Evolutionary conservation across 441 rosid genomes (phyloP).

Genomic region (Isatis lusitanica): DNA sequence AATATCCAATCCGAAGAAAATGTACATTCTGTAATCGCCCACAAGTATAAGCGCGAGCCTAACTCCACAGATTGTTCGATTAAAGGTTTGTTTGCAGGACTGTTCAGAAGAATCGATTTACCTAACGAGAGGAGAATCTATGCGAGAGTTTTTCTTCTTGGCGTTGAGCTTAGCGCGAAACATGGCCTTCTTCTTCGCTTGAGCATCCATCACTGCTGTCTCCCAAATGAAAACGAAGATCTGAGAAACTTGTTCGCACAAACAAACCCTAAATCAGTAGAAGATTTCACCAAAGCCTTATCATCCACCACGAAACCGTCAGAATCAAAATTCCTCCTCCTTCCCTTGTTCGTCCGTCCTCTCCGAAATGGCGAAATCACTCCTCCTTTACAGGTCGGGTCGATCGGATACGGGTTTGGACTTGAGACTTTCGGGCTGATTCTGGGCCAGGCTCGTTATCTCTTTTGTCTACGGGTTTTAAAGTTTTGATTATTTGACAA

Average conservation of each 20-base stretch:
- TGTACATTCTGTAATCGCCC: background rate
- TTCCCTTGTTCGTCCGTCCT: background rate
- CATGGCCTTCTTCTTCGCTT: constrained; percentile 72
- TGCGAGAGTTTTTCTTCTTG: constrained; percentile 70
- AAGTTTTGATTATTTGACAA: background rate
- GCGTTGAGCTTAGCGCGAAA: constrained; percentile 86
- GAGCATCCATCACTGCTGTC: constrained; percentile 55
- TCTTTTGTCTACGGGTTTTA: background rate
- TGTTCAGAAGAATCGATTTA: constrained; percentile 7
- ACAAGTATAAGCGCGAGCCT: background rate
- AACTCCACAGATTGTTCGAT: background rate
- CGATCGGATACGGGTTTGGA: background rate
- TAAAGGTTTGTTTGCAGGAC: background rate
- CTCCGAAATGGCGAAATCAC: background rate
- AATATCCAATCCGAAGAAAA: background rate
- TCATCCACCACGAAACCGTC: background rate
- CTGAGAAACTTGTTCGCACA: background rate
- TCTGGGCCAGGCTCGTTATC: constrained; percentile 12
- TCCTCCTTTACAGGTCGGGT: constrained; percentile 13
- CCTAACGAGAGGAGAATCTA: constrained; percentile 90
- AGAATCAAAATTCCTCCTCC: constrained; percentile 2
- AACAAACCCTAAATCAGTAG: background rate
- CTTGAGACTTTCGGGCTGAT: background rate
- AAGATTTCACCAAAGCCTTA: background rate
- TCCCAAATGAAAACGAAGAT: background rate